Evolutionary conservation across 2,329 filamentous ascomycete species (phyloP), one percentile per base, ranked within the genome.

Genomic region (Colletotrichum plurivorum): DNA sequence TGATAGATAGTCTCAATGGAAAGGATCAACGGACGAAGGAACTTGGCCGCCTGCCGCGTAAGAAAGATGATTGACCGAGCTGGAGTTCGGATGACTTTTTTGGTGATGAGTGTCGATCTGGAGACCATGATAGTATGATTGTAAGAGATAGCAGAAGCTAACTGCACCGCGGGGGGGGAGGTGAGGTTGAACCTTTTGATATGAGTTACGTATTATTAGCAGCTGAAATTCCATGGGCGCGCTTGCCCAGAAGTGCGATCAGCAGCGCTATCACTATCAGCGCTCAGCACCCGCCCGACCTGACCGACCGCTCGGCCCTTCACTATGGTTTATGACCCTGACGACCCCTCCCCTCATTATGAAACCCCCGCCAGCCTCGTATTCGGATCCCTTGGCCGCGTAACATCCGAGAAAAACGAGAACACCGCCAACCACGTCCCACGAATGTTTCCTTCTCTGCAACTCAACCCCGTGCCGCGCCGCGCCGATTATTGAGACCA

Each of bases 1-100:
- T 43, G 67, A 68, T 68, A 70, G 64, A 70, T 51, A 68, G 64
- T 69, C 46, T 58, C 63, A 68, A 70, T 70, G 67, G 36, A 67
- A 67, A 63, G 64, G 51, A 67, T 67, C 45, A 60, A 69, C 49
- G 51, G 46, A 65, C 13, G 27, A 54, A 25, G 5, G 22, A 22
- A 39, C 18, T 27, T 20, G 25, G 13, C 39, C 43, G 15, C 10
- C 31, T 8, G 31, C 31, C 9, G 8, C 31, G 31, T 36, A 15
- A n/a, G 12, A 25, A 49, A 41, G 6, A 13, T n/a, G 41, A 43
- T 36, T 36, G 10, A 36, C 31, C 9, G 31, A 36, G 31, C 31
- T 2, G 31, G 31, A 51, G 36, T 18, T 27, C 18, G n/a, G 58
- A 43, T 41, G 43, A 63, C 15, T 43, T 31, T 41, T 46, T 55